Base-by-base conservation (phyloP, 805 yeast species). In the Brettanomyces nanus region DNA sequence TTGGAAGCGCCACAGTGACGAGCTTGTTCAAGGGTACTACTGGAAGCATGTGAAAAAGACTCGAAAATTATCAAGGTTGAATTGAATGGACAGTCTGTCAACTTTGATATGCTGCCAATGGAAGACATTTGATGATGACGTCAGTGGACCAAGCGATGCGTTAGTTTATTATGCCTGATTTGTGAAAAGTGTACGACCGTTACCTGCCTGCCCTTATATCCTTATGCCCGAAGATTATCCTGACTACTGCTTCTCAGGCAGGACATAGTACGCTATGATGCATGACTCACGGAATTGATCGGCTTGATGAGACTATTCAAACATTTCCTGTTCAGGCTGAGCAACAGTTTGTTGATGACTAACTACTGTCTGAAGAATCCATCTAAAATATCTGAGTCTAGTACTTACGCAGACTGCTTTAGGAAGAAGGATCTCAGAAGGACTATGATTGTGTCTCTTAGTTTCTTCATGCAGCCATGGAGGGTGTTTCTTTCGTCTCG, bases 401-500 rank as follows among this genome's bases (percentile, higher is more conserved):
- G 51, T 13, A 45, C 64, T 10, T 68, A 54, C 45, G 11, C 47
- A 14, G 73, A 71, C 39, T 71, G 75, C 40, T 69, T 72, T 60
- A 60, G 54, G 42, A 66, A 66, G 3, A 41, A 51, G 5, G 66
- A 73, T 47, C 49, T 65, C 28, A 62, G 72, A 53, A 63, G 77
- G 59, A 71, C 78, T 1, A 57, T 69, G 38, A 48, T 69, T 17
- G 48, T 62, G 5, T 39, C 57, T 22, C 31, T 43, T 23, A 51
- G 63, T 14, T 68, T 72, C 67, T 44, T 66, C 39, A 56, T 63
- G 45, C 76, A 71, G 49, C 58, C 65, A 31, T 52, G 66, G 43
- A 63, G 71, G 77, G 77, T 38, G 62, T 75, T 4, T 53, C 70
- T 2, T 63, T 68, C 49, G 49, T 53, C 43, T 61, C 65, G 55